A percentile compares a stretch with the other conserved stretches of the same genome.
phyloP scores from a whole-genome alignment of 2,329 filamentous ascomycete genomes.

The Aspergillus luchuensis region DNA sequence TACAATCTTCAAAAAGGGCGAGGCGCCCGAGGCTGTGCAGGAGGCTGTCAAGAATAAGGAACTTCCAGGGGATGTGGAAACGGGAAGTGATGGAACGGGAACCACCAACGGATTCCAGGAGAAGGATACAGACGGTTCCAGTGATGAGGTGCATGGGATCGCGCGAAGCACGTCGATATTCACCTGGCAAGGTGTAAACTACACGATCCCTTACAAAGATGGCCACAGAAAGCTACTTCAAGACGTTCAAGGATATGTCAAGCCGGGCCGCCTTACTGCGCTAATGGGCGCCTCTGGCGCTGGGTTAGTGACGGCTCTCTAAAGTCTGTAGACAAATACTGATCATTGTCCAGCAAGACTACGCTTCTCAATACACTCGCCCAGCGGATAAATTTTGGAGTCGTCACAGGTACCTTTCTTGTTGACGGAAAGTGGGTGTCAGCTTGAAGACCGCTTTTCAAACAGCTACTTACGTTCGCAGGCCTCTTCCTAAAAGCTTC shows the following conservation, averaged over 20 bases:
- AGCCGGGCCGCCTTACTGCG: conserved; percentile 74
- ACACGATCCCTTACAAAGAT: conserved; percentile 57
- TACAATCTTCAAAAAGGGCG: conserved; percentile 72
- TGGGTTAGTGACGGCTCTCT: conserved; percentile 30
- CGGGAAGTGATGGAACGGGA: conserved; percentile 33
- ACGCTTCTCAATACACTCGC: conserved; percentile 52
- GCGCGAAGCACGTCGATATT: conserved; percentile 70
- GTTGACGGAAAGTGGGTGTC: conserved; percentile 47
- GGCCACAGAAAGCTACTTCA: conserved; percentile 55
- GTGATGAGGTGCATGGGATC: conserved; percentile 50
- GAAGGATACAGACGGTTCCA: conserved; percentile 20
- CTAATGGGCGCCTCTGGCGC: conserved; percentile 76
- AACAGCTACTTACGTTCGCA: conserved; percentile 20
- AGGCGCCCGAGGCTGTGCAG: conserved; percentile 62
- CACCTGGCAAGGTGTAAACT: conserved; percentile 84
- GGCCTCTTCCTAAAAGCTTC: conserved; percentile 50
- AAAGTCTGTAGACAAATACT: neutral
- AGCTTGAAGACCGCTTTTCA: neutral
- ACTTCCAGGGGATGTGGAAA: conserved; percentile 55
- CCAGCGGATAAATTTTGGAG: conserved; percentile 48
- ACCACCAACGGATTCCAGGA: conserved; percentile 21
- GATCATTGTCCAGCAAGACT: conserved; percentile 44
- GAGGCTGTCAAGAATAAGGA: conserved; percentile 55
- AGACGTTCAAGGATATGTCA: conserved; percentile 70
- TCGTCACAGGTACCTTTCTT: conserved; percentile 47